These are phyloP conservation scores for Endoconidiophora laricicola DNA, from an alignment of 2,329 filamentous ascomycete genomes.

Conservation along the genomic window DNA sequence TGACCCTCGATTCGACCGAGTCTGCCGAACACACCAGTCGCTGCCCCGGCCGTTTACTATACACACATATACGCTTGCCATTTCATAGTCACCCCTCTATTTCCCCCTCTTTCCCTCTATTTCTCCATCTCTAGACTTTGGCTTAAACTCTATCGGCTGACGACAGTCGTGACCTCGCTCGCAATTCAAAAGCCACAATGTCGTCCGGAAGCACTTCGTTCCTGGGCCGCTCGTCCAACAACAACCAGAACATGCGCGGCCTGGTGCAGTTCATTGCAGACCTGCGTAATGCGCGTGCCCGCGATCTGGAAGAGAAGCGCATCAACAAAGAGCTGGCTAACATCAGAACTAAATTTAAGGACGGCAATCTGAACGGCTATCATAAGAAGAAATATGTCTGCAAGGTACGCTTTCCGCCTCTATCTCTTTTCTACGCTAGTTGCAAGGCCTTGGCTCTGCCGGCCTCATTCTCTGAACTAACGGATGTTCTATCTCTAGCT, in stretches of 20 bases:
- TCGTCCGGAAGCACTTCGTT: conserved; percentile 43
- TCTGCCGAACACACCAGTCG: neutral
- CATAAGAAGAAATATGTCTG: conserved; percentile 99
- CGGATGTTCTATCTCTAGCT: conserved; percentile 30
- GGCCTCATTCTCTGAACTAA: conserved; percentile 6
- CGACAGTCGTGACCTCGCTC: conserved; percentile 1
- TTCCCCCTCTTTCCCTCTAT: neutral
- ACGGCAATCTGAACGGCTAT: conserved; percentile 83
- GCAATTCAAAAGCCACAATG: conserved; percentile 24
- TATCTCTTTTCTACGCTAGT: too few relatives aligned
- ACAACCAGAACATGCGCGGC: conserved; percentile 56
- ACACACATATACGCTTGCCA: too few relatives aligned
- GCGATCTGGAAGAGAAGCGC: conserved; percentile 93
- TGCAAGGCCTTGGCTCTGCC: conserved; percentile 20
- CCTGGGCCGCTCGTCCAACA: conserved; percentile 47
- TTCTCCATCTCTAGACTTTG: neutral
- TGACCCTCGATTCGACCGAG: neutral
- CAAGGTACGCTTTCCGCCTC: conserved; percentile 33
- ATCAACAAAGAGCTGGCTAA: conserved; percentile 99
- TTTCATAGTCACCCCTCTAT: too few relatives aligned
- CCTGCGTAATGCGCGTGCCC: conserved; percentile 79
- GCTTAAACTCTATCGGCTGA: too few relatives aligned
- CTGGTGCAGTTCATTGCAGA: conserved; percentile 98
- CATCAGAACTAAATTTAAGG: conserved; percentile 95
- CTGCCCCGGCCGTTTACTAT: neutral